Evolutionary conservation across 208 protist genomes (phyloP).

Genomic region (Blastocrithidia nonstop): DNA sequence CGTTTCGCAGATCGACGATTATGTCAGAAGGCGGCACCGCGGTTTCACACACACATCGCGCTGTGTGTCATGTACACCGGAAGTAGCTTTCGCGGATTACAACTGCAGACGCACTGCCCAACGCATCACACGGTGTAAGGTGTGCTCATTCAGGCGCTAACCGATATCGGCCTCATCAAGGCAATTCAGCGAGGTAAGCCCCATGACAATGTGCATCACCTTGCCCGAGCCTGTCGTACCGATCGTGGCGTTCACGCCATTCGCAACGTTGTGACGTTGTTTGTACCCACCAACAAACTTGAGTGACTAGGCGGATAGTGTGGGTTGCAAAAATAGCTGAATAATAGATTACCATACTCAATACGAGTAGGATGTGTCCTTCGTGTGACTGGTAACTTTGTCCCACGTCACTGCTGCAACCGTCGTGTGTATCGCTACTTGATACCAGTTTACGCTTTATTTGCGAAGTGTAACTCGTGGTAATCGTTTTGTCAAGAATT

Average conservation of each 20-base stretch:
- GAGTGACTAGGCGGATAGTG: slow-evolving; percentile 12
- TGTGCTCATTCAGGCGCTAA: slow-evolving; percentile 51
- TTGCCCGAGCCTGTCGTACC: slow-evolving; percentile 64
- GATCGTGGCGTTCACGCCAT: slow-evolving; percentile 75
- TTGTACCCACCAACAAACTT: slow-evolving; percentile 18
- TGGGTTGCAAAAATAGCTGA: slow-evolving; percentile 12
- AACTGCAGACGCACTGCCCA: slow-evolving; percentile 59
- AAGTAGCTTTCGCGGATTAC: slow-evolving; percentile 46
- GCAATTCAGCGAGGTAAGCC: slow-evolving; percentile 10
- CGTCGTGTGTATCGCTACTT: slow-evolving; percentile 69
- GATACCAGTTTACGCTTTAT: slow-evolving; percentile 58
- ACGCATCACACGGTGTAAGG: slow-evolving; percentile 74
- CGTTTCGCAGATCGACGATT: slow-evolving; percentile 14
- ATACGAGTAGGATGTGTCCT: slow-evolving; percentile 37
- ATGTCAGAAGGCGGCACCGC: slow-evolving; percentile 26
- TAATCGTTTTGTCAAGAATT: slow-evolving; percentile 12
- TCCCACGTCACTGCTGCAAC: slow-evolving; percentile 62
- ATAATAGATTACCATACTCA: slow-evolving; percentile 17
- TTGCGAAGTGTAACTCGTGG: slow-evolving; percentile 50
- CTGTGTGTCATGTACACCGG: slow-evolving; percentile 60
- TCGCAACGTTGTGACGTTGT: slow-evolving; percentile 64
- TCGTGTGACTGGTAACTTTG: slow-evolving; percentile 42
- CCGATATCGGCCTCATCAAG: slow-evolving; percentile 33
- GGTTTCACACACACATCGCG: slow-evolving; percentile 36
- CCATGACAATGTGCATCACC: slow-evolving; percentile 12